A percentile compares a stretch with the other conserved stretches of the same genome.
Evolutionary conservation across 352 stramenopile species (phyloP).

Genomic region (Globisporangium canariense): DNA sequence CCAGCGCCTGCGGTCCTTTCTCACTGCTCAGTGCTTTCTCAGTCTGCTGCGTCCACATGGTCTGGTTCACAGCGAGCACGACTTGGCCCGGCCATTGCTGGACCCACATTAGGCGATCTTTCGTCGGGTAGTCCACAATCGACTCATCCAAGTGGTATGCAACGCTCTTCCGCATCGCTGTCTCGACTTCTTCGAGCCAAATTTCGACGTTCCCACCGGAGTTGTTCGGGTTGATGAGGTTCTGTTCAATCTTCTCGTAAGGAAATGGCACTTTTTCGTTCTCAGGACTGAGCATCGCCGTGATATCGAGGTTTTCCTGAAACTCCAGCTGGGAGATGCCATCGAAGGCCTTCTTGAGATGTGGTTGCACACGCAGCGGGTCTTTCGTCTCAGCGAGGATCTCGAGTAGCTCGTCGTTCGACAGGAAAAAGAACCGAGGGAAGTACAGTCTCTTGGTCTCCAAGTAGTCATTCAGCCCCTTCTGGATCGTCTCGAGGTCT

Average conservation of each 20-base stretch:
- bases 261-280: constrained; percentile 88
- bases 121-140: constrained; percentile 83
- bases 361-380: constrained; percentile 91
- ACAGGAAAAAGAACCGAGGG: constrained; percentile 92
- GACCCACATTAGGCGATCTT: constrained; percentile 89
- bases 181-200: constrained; percentile 82
- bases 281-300: constrained; percentile 84
- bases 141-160: constrained; percentile 78
- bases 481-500: constrained; percentile 94
- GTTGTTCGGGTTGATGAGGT: constrained; percentile 92
- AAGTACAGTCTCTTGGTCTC: constrained; percentile 90
- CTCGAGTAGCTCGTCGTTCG: constrained; percentile 90
- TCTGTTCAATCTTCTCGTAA: constrained; percentile 86
- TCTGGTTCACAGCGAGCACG: constrained; percentile 91
- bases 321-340: constrained; percentile 93
- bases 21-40: constrained; percentile 57
- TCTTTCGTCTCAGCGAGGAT: constrained; percentile 93
- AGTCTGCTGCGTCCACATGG: constrained; percentile 87
- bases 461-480: constrained; percentile 91
- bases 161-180: constrained; percentile 85
- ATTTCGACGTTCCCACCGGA: constrained; percentile 93
- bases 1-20: constrained; percentile 40
- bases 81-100: constrained; percentile 92
- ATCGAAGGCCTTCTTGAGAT: constrained; percentile 94
- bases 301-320: constrained; percentile 90